Percentiles rank a stretch among this genome's conserved stretches.
phyloP scores from a whole-genome alignment of 108 stramenopile genomes.

The Cyclotella baltica region DNA sequence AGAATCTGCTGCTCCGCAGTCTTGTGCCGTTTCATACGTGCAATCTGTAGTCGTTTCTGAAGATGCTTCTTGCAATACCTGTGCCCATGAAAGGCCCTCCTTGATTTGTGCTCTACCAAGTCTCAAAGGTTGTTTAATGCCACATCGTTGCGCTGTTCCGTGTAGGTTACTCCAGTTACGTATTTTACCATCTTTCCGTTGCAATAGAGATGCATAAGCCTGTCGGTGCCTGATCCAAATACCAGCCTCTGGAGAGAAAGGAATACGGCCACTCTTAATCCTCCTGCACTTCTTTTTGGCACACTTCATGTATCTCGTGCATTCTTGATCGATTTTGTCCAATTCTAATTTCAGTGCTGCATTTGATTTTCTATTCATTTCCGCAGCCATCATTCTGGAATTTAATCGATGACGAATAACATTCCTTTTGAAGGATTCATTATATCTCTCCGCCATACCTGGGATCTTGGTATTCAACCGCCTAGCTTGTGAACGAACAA shows the following conservation, averaged over 20 bases:
- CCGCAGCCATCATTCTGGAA: background rate
- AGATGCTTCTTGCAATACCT: slow-evolving; percentile 18
- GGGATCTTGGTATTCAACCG: slow-evolving; percentile 16
- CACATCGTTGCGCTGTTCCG: background rate
- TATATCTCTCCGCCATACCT: background rate
- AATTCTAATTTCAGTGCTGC: background rate
- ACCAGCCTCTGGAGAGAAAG: slow-evolving; percentile 26
- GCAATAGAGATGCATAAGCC: background rate
- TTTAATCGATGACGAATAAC: slow-evolving; percentile 1
- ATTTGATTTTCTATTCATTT: background rate
- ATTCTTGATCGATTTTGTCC: slow-evolving; percentile 5
- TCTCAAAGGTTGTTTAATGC: background rate
- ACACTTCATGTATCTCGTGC: background rate
- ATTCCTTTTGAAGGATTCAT: background rate
- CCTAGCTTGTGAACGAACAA: background rate
- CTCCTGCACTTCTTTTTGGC: slow-evolving; percentile 41
- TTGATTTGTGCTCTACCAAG: background rate
- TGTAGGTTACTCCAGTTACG: slow-evolving; percentile 10
- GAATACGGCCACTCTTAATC: slow-evolving; percentile 9
- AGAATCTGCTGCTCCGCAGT: slow-evolving; percentile 16
- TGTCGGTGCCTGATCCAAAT: slow-evolving; percentile 15
- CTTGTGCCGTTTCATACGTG: background rate
- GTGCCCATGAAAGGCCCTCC: slow-evolving; percentile 4
- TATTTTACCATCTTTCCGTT: background rate
- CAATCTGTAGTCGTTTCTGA: background rate